Evolutionary conservation across 73 alveolate genomes (phyloP), one percentile per base, ranked within the genome.

Genomic region (Paramecium biaurelia): DNA sequence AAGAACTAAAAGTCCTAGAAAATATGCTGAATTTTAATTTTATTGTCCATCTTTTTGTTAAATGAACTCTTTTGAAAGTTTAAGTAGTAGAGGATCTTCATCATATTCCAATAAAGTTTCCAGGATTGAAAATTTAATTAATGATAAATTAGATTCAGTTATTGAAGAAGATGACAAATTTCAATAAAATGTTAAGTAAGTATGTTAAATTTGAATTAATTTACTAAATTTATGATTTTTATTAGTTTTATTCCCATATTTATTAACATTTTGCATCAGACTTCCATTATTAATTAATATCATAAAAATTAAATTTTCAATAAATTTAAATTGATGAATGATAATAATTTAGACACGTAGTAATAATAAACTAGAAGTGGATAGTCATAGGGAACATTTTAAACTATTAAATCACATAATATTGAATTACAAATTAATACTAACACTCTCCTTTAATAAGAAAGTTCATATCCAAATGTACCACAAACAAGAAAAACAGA

Each of bases 1-100:
- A 41, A 74, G 87, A 5, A 74, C 87, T 1, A 74, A 41, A 35
- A 74, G 87, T 37, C 87, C 87, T 0, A 74, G 87, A 37, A 74
- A 74, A 20, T 74, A 79, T 79, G 90, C 90, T 24, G 90, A 79
- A 37, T 23, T 45, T 41, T 6, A 41, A 41, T 79, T 79, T 20
- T 79, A 79, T 34, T 47, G 18, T 26, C 90, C 90, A 8, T 79
- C 90, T 7, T 79, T 79, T 15, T 72, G 86, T 32, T 37, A 72
- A 42, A 72, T 35, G 56, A 34, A 38, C 7, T 72, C 58, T 12
- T 72, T 35, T 21, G 86, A 72, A 72, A 35, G 59, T 34, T 34
- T 28, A 10, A 37, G 58, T 18, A 35, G 59, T 15, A 72, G 18
- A 5, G n/a, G 35, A n/a, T 53, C 68, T 20, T 72, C 30, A 37